Percentiles rank a stretch among this genome's conserved stretches.
These are phyloP conservation scores for Picea abies DNA, from an alignment of 83 land plant genomes.

Conservation along the genomic window DNA sequence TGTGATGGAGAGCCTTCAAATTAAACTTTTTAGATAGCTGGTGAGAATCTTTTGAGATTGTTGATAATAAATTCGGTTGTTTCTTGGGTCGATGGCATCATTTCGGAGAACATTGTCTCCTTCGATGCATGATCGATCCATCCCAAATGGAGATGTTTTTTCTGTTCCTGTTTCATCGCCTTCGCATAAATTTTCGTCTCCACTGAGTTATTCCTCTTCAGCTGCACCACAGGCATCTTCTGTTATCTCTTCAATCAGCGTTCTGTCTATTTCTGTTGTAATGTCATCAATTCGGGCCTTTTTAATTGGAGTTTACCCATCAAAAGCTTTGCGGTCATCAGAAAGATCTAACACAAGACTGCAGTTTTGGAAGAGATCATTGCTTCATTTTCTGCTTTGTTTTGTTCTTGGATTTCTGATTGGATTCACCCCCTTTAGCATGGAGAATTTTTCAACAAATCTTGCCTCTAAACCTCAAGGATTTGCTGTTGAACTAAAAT, in stretches of 20 bases:
- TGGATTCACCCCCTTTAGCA: conserved; percentile 63
- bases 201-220: conserved; percentile 22
- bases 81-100: conserved; percentile 39
- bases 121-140: conserved; percentile 29
- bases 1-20: too few relatives aligned
- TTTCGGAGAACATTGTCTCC: conserved; percentile 51
- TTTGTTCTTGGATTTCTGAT: conserved; percentile 68
- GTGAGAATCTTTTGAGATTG: too few relatives aligned
- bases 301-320: conserved; percentile 23
- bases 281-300: conserved; percentile 16
- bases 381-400: conserved; percentile 57
- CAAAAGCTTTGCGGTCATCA: conserved; percentile 27
- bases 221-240: conserved; percentile 20
- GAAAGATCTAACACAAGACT: conserved; percentile 57
- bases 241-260: conserved; percentile 13
- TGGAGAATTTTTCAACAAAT: conserved; percentile 35
- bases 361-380: conserved; percentile 50
- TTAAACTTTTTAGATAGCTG: too few relatives aligned
- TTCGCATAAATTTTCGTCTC: conserved; percentile 28
- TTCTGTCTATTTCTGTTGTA: conserved; percentile 13
- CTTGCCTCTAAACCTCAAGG: conserved; percentile 34
- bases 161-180: conserved; percentile 38
- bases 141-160: conserved; percentile 30
- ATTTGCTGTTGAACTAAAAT: conserved; percentile 31
- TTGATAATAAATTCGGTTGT: too few relatives aligned